Base-by-base conservation (phyloP, 164 flowering plant species). In the Nymphaea thermarum region DNA sequence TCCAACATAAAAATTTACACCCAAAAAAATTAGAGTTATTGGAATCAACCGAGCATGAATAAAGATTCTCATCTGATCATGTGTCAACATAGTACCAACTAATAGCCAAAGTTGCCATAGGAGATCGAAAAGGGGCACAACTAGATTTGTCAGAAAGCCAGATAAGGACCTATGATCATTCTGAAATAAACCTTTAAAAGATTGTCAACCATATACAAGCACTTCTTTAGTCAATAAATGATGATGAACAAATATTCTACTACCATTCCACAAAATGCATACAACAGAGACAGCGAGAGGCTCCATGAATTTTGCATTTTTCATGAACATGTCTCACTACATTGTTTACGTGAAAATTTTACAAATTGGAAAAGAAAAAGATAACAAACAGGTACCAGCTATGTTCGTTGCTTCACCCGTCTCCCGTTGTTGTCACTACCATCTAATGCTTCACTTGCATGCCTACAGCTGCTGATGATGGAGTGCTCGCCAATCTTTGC, bases 331-430 rank as follows among this genome's bases (percentile, higher is more conserved):
- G 12, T 51, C 57, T 8, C 14, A 51, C 12, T 51, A 51, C 57
- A 51, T 51, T 51, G 57, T 15, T 8, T 51, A 51, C 57, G 14
- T 51, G 12, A 51, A 51, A 51, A 51, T 51, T 51, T 51, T 51
- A 51, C 57, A 51, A 51, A 51, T 51, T 15, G 14, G 14, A 51
- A 15, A 51, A 51, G 14, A 51, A 51, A 15, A 51, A 51, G 57
- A 8, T 51, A 15, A 10, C 57, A 51, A 5, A 15, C 8, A 15
- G 14, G 57, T 51, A 15, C 57, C 14, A 15, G 51, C 63, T 71
- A 85, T 65, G 84, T 68, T 74, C 97, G 73, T 66, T 80, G 97
- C 79, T 88, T 91, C 80, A 91, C 95, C 18, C 97, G 87, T 69
- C 97, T 81, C 3, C 97, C 93, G 62, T 84, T 86, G 44, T 71